These are phyloP conservation scores for Barnettozyma siamensis DNA, from an alignment of 805 yeast species.

Conservation along the genomic window DNA sequence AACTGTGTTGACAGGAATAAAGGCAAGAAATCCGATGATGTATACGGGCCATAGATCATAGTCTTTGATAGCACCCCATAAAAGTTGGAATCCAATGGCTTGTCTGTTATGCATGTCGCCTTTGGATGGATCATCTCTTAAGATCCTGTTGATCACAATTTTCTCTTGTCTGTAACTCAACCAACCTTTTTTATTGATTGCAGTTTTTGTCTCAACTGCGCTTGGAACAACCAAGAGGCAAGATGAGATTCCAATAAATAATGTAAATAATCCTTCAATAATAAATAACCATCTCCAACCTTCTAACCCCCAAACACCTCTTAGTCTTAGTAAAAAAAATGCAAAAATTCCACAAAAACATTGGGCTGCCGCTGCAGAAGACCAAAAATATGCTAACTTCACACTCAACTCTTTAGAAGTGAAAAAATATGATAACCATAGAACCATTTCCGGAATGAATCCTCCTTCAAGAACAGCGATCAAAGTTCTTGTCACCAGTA, in stretches of 20 bases:
- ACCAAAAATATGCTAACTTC: constrained; percentile 57
- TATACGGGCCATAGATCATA: constrained; percentile 55
- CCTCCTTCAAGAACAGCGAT: constrained; percentile 60
- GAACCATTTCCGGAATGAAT: constrained; percentile 57
- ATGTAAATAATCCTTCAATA: constrained; percentile 56
- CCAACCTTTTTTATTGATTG: constrained; percentile 47
- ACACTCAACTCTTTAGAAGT: constrained; percentile 53
- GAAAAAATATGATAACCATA: constrained; percentile 67
- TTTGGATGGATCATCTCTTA: constrained; percentile 62
- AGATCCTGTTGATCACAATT: constrained; percentile 51
- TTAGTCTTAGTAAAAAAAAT: constrained; percentile 47
- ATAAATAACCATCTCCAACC: constrained; percentile 71
- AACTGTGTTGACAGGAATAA: constrained; percentile 28
- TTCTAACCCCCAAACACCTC: constrained; percentile 38
- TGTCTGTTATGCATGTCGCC: constrained; percentile 65
- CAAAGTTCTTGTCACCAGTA: constrained; percentile 41
- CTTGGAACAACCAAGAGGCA: constrained; percentile 52
- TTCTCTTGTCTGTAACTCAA: constrained; percentile 49
- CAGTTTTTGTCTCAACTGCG: constrained; percentile 47
- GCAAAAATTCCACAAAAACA: constrained; percentile 45
- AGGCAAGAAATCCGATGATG: constrained; percentile 38
- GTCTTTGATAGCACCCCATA: constrained; percentile 40
- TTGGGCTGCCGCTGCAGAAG: constrained; percentile 44
- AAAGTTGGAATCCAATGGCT: constrained; percentile 34
- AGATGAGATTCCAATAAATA: constrained; percentile 44